Evolutionary conservation across 257 asterid species (phyloP).

Genomic region (Cynanchum wilfordii): DNA sequence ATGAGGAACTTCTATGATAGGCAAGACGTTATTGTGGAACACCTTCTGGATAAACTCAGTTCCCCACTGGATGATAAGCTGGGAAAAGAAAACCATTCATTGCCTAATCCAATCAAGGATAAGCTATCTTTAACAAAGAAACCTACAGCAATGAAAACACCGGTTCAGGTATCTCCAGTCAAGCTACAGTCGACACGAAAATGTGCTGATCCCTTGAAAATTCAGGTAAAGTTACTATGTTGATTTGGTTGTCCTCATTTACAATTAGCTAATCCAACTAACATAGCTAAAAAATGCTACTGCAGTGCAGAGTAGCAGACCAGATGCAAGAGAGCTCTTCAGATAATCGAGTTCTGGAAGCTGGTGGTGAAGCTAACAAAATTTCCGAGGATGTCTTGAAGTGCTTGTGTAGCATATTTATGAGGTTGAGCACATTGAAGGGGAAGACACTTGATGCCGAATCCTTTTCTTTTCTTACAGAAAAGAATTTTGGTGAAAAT

Average conservation of each 20-base stretch:
- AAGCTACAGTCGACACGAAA: slow-evolving; percentile 33
- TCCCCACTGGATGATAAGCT: slow-evolving; percentile 19
- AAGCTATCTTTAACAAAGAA: slow-evolving; percentile 27
- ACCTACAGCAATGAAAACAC: slow-evolving; percentile 13
- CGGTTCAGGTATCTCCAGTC: slow-evolving; percentile 22
- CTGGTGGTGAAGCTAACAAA: slow-evolving; percentile 49
- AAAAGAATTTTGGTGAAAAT: slow-evolving; percentile 22
- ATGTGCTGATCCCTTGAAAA: slow-evolving; percentile 34
- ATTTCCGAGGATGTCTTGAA: slow-evolving; percentile 61
- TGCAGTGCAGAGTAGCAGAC: slow-evolving; percentile 60
- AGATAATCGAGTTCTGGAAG: slow-evolving; percentile 38
- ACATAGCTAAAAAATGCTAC: slow-evolving; percentile 16
- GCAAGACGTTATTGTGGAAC: slow-evolving; percentile 21
- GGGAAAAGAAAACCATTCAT: slow-evolving; percentile 30
- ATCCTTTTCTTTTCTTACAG: slow-evolving; percentile 33
- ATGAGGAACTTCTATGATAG: slow-evolving; percentile 19
- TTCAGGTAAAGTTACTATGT: slow-evolving; percentile 30
- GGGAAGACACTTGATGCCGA: slow-evolving; percentile 54
- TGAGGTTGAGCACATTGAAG: slow-evolving; percentile 55
- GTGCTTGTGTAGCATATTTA: slow-evolving; percentile 54
- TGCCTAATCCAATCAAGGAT: slow-evolving; percentile 27
- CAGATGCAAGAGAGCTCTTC: slow-evolving; percentile 55
- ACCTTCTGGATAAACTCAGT: slow-evolving; percentile 15
- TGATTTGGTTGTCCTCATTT: neutral
- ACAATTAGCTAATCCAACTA: neutral